Base-by-base conservation (phyloP, 2,329 filamentous ascomycete species). In the Ophiostoma perfectum region DNA sequence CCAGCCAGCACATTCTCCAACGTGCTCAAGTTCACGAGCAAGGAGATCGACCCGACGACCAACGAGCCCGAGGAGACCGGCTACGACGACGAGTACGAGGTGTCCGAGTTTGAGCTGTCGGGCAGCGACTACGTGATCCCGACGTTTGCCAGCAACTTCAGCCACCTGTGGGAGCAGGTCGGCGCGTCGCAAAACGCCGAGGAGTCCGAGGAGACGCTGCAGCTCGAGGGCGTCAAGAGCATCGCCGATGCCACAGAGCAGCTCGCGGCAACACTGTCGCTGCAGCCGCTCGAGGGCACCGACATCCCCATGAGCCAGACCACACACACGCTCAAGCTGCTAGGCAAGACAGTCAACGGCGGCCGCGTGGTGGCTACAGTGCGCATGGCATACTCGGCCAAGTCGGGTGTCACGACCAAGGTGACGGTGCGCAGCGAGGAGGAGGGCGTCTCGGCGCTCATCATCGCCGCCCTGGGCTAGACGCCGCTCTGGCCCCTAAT, bases 21-120 rank as follows among this genome's bases (percentile, higher is more conserved):
- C 79, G 82, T 92, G 52, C 89, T 99, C 76, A 97, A 95, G 80
- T 99, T 99, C 78, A 97, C 93, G 18, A 95, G 90, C 82, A 98
- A 97, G 81, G 95, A 99, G 80, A 95, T 99, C 73, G 95, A 99
- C 75, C 95, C 95, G 5, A 90, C 90, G 39, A 97, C 92, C n/a
- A 87, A 88, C 72, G 93, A 97, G 79, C 91, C 94, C 0, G 95
- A 99, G 78, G 93, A 96, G 16, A 85, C 81, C 64, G 95, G 95
- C 63, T 98, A 98, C 78, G 94, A 98, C 67, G 95, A 99, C 75
- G 95, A 99, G 80, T 99, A 99, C 77, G 92, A 97, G 80, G 90
- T 98, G 70, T 92, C 95, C 71, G 93, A 97, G 76, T 88, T 98
- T 70, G 93, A 97, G 71, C 86, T 99, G 70, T 86, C 88, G 18